These are phyloP conservation scores for Climacium dendroides DNA, from an alignment of 225 moss, liverwort and hornwort species.

Conservation along the genomic window DNA sequence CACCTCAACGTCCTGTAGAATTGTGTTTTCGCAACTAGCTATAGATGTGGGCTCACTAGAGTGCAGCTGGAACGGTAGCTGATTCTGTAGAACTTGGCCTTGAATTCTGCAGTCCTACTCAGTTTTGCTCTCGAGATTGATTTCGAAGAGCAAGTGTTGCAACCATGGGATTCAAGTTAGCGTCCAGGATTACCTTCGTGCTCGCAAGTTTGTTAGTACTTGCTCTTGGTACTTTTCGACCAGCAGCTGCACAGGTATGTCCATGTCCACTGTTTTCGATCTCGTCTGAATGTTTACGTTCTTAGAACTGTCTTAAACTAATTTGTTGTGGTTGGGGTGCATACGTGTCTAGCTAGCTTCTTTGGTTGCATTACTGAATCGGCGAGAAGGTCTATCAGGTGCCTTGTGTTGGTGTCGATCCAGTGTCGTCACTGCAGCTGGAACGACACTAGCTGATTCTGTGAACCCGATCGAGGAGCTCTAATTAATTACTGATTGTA, in stretches of 20 bases:
- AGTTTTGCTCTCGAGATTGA: not conserved
- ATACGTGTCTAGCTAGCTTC: not conserved
- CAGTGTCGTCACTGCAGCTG: not conserved
- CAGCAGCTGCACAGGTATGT: not conserved
- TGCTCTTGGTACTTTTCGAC: not conserved
- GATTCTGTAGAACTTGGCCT: no score
- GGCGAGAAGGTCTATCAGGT: not conserved
- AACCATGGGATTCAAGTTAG: not conserved
- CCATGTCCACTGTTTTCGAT: not conserved
- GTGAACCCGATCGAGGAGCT: not conserved
- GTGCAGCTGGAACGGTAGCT: no score
- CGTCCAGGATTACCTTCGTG: not conserved
- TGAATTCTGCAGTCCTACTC: not conserved
- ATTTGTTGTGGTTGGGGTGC: not conserved
- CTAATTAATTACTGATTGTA: not conserved
- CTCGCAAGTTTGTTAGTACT: not conserved
- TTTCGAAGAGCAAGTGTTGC: not conserved
- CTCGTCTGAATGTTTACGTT: not conserved
- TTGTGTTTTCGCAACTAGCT: not conserved
- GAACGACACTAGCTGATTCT: not conserved
- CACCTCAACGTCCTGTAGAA: no score
- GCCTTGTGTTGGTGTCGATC: not conserved
- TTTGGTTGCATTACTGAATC: not conserved
- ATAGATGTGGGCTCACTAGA: not conserved
- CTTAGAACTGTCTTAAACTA: not conserved